Evolutionary conservation across 2,329 filamentous ascomycete genomes (phyloP).

Genomic region (Pyrenophora graminea): DNA sequence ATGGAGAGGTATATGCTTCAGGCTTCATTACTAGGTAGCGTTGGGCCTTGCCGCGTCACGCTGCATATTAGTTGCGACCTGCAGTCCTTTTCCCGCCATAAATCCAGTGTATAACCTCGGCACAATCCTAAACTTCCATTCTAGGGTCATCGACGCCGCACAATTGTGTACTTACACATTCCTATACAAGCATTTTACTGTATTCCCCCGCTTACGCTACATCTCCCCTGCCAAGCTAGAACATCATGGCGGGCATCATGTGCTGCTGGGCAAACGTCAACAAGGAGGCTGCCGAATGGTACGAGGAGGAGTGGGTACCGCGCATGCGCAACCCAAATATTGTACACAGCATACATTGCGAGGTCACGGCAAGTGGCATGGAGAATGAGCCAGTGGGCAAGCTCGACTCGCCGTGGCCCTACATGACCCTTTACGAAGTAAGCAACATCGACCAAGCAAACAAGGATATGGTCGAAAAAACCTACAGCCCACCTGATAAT

Average conservation of each 20-base stretch:
- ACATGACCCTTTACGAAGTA: slow-evolving; percentile 17
- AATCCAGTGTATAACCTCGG: slow-evolving; percentile 1
- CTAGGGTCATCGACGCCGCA: background rate
- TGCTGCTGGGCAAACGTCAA: slow-evolving; percentile 27
- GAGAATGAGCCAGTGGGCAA: slow-evolving; percentile 20
- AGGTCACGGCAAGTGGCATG: slow-evolving; percentile 20
- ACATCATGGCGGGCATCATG: slow-evolving; percentile 23
- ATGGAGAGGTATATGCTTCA: slow-evolving; percentile 5
- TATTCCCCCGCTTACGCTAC: background rate
- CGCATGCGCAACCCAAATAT: slow-evolving; percentile 5
- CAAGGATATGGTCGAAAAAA: background rate
- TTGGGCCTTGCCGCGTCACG: slow-evolving; percentile 7
- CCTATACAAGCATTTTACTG: background rate
- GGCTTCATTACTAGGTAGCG: slow-evolving; percentile 1
- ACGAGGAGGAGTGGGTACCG: slow-evolving; percentile 21
- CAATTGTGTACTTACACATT: background rate
- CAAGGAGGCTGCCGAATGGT: slow-evolving; percentile 16
- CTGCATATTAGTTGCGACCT: slow-evolving; percentile 1
- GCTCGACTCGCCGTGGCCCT: slow-evolving; percentile 22
- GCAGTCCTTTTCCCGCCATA: background rate
- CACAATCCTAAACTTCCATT: background rate
- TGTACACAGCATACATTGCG: slow-evolving; percentile 18
- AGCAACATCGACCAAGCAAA: slow-evolving; percentile 4
- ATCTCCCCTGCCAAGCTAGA: background rate
- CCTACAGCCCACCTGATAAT: slow-evolving; percentile 7